Evolutionary conservation across 345 rosid genomes (phyloP), one percentile per base, ranked within the genome.

Genomic region (Clausena lansium): DNA sequence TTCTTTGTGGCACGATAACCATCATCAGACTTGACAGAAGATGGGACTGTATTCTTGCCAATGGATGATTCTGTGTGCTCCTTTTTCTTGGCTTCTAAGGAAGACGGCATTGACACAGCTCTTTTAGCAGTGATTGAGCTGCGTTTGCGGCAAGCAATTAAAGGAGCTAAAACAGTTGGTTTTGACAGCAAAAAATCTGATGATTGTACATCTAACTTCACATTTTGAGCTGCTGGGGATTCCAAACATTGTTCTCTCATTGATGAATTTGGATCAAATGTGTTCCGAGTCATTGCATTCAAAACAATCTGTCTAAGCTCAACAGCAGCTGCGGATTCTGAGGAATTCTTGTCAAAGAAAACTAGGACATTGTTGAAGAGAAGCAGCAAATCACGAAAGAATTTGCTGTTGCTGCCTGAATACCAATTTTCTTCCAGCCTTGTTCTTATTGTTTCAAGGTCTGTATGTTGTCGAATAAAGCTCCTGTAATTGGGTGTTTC

Each of bases 351-450:
- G 19, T 81, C 74, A 41, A 81, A 89, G 68, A 88, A 87, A 67
- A 88, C 63, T 9, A 86, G 75, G 13, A 84, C 89, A 71, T 92
- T 92, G 88, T 85, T 90, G 73, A 88, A 78, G 19, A 92, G 81
- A 71, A 92, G 86, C 61, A 92, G 87, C 76, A 89, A 83, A 77
- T 92, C 97, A 25, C 89, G 81, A 70, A 85, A 84, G 78, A 88
- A 89, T 55, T 73, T 84, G 74, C 61, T 78, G 68, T 41, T 67
- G 78, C 87, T 85, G 54, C 74, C 80, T 58, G 88, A 60, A 81
- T 92, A 90, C 73, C 73, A 82, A 62, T 86, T 88, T 38, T 82
- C 83, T 64, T 89, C 83, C 1, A 88, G 84, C 76, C 94, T 85
- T 19, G 50, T 75, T 71, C 80, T 84, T 39, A 92, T 82, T 4